Evolutionary conservation across 805 yeast species (phyloP).

Genomic region (Debaryomyces castellii): DNA sequence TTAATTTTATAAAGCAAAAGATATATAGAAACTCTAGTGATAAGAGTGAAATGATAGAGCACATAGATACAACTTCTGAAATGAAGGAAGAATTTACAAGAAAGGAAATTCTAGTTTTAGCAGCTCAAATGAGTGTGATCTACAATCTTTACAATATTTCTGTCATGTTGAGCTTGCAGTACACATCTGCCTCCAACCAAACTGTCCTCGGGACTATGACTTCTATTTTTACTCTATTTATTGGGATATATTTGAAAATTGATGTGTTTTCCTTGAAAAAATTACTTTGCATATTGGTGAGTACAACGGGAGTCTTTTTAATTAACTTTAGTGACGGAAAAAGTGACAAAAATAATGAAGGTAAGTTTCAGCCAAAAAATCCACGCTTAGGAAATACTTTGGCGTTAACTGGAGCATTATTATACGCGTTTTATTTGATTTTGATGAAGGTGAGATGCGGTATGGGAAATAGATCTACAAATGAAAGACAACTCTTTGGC

Average conservation of each 20-base stretch:
- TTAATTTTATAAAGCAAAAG: conserved; percentile 1
- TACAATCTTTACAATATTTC: conserved; percentile 43
- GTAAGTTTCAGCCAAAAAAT: conserved; percentile 30
- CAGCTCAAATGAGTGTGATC: conserved; percentile 39
- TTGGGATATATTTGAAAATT: conserved; percentile 40
- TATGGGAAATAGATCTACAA: conserved; percentile 38
- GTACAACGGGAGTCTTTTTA: conserved; percentile 46
- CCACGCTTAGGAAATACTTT: conserved; percentile 46
- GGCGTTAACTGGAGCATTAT: conserved; percentile 46
- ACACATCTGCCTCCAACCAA: conserved; percentile 53
- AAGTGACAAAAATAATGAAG: conserved; percentile 14
- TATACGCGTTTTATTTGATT: conserved; percentile 46
- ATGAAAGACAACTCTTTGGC: conserved; percentile 49
- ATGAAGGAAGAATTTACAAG: conserved; percentile 18
- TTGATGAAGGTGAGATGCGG: conserved; percentile 47
- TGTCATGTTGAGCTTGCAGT: conserved; percentile 43
- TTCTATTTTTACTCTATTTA: conserved; percentile 48
- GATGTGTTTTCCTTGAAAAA: conserved; percentile 45
- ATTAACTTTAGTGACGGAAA: conserved; percentile 38
- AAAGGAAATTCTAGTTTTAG: conserved; percentile 33
- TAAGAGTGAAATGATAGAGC: not conserved
- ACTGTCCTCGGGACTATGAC: conserved; percentile 52
- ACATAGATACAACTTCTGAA: too few species aligned
- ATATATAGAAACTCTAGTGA: not conserved
- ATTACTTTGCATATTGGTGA: conserved; percentile 40